phyloP scores from a whole-genome alignment of 164 flowering plant species.

The Brasenia schreberi region DNA sequence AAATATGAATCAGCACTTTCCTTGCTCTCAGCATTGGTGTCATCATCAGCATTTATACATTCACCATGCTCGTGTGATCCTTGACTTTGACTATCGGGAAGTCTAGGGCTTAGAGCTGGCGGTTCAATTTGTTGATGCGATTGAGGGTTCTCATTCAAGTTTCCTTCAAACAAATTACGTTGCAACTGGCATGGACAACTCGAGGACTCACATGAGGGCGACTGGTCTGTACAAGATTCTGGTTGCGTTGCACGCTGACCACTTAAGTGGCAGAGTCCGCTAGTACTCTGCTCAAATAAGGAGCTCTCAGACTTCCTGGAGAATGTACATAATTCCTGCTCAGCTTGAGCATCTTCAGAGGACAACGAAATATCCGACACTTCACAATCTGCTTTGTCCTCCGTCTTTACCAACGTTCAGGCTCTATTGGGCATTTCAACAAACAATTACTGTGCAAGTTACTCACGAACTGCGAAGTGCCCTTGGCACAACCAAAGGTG shows the following conservation, averaged over 20 bases:
- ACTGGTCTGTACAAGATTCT: constrained; percentile 11
- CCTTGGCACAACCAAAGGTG: no score
- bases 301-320: constrained; percentile 12
- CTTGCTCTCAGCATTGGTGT: constrained; percentile 6
- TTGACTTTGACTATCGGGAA: constrained; percentile 6
- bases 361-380: constrained; percentile 18
- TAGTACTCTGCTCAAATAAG: constrained; percentile 10
- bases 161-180: constrained; percentile 17
- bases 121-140: constrained; percentile 3
- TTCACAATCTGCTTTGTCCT: constrained; percentile 28
- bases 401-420: not conserved
- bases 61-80: constrained; percentile 12
- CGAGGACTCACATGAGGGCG: constrained; percentile 18
- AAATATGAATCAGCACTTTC: constrained; percentile 11
- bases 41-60: constrained; percentile 1
- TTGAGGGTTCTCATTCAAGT: constrained; percentile 12
- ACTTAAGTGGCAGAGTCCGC: constrained; percentile 4
- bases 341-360: constrained; percentile 13
- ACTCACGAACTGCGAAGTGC: no score
- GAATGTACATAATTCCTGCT: constrained; percentile 12
- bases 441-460: not conserved
- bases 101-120: not conserved
- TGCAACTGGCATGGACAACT: constrained; percentile 11
- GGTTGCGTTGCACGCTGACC: constrained; percentile 3
- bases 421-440: no score